These are phyloP conservation scores for Saraca asoca DNA, from an alignment of 331 rosid species.

Conservation along the genomic window DNA sequence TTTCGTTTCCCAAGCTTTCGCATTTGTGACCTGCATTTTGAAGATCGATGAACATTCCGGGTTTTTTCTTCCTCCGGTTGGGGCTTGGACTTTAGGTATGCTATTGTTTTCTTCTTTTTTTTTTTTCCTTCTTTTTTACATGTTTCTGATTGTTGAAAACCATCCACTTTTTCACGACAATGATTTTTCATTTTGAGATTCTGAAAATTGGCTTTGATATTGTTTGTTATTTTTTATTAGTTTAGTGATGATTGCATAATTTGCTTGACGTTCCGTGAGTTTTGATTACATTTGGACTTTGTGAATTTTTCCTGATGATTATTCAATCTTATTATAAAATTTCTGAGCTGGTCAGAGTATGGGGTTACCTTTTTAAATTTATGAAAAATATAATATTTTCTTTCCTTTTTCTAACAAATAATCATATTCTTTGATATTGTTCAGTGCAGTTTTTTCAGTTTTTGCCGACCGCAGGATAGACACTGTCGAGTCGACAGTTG, in stretches of 20 bases:
- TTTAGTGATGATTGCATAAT: slow-evolving; percentile 13
- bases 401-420: not conserved
- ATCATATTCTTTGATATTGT: slow-evolving; percentile 46
- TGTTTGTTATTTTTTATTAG: not conserved
- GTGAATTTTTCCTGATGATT: slow-evolving; percentile 36
- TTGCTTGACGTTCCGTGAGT: slow-evolving; percentile 33
- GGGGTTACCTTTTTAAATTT: slow-evolving; percentile 9
- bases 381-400: not conserved
- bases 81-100: slow-evolving; percentile 49
- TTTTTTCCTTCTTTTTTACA: not conserved
- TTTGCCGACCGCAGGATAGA: slow-evolving; percentile 40
- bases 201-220: not conserved
- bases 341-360: slow-evolving; percentile 28
- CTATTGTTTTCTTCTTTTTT: not conserved
- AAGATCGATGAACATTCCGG: slow-evolving; percentile 35
- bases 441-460: slow-evolving; percentile 46
- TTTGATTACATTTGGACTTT: slow-evolving; percentile 32
- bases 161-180: slow-evolving; percentile 18
- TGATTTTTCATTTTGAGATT: slow-evolving; percentile 5
- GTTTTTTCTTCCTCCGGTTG: slow-evolving; percentile 35
- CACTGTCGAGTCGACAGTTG: slow-evolving; percentile 31
- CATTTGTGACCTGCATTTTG: slow-evolving; percentile 40
- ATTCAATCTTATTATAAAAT: slow-evolving; percentile 32
- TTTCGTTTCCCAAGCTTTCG: slow-evolving; percentile 32
- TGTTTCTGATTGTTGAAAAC: not conserved